These are phyloP conservation scores for Calocera cornea DNA, from an alignment of 768 basidiomycete species.

Conservation along the genomic window DNA sequence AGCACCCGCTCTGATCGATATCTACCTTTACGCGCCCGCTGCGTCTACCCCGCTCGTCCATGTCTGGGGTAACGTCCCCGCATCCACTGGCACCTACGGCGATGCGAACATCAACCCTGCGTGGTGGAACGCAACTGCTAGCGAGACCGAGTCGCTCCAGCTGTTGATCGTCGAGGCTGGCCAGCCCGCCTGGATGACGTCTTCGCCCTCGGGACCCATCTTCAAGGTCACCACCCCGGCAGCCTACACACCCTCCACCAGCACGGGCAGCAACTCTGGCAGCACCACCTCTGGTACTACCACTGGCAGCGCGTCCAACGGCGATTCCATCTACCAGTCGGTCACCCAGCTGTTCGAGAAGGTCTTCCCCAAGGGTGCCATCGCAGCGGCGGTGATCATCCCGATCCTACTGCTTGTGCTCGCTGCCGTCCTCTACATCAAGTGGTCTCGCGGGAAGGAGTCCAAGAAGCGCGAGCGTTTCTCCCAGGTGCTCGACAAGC, in stretches of 20 bases:
- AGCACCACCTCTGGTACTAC: slow-evolving; percentile 1
- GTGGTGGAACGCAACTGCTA: slow-evolving; percentile 25
- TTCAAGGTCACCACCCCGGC: slow-evolving; percentile 21
- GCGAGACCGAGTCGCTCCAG: slow-evolving; percentile 22
- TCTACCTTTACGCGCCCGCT: slow-evolving; percentile 24
- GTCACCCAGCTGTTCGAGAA: slow-evolving; percentile 10
- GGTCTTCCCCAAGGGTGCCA: slow-evolving; percentile 37
- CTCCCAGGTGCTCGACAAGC: slow-evolving; percentile 56
- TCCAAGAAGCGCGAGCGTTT: slow-evolving; percentile 41
- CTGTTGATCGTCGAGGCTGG: slow-evolving; percentile 22
- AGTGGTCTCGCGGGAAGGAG: slow-evolving; percentile 36
- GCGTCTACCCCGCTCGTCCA: slow-evolving; percentile 20
- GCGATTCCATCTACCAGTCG: not conserved
- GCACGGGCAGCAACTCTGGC: slow-evolving; percentile 4
- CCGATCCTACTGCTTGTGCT: slow-evolving; percentile 41
- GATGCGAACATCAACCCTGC: slow-evolving; percentile 21
- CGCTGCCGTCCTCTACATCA: slow-evolving; percentile 36
- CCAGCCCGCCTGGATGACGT: slow-evolving; percentile 16
- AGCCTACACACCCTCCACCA: slow-evolving; percentile 3
- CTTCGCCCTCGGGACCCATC: slow-evolving; percentile 22
- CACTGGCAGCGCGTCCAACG: slow-evolving; percentile 4
- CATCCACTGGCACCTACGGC: slow-evolving; percentile 18
- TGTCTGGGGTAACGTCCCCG: slow-evolving; percentile 19
- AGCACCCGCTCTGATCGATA: slow-evolving; percentile 18
- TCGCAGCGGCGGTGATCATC: slow-evolving; percentile 52